Evolutionary conservation across 495 filamentous ascomycete species (phyloP).

Genomic region (Letharia lupina): DNA sequence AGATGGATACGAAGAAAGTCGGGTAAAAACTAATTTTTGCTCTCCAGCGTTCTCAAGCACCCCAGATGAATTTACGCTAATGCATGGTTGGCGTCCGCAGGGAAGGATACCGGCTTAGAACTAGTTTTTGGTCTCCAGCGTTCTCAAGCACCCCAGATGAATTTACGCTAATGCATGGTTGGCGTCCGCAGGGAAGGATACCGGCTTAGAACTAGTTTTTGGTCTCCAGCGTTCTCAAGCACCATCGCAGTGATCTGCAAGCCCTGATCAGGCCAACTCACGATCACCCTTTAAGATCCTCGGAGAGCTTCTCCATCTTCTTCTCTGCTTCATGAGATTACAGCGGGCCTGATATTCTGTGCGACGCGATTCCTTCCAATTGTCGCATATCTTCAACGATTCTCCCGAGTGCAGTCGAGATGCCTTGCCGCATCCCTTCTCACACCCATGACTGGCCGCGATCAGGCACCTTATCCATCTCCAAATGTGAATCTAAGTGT

Average conservation of each 20-base stretch:
- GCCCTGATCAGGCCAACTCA: neutral
- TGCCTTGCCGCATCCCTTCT: neutral
- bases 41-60: neutral
- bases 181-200: no score
- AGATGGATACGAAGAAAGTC: no score
- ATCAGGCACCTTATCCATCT: neutral
- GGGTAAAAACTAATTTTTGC: neutral
- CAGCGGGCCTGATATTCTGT: neutral
- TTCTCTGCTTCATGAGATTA: neutral
- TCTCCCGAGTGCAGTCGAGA: neutral
- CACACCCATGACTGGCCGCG: slow-evolving; percentile 4
- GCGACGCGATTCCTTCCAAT: neutral
- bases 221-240: no score
- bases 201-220: no score
- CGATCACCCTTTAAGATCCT: neutral
- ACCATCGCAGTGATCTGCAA: neutral
- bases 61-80: no score
- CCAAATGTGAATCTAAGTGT: slow-evolving; percentile 5
- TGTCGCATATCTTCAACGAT: no score
- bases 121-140: no score
- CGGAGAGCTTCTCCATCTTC: neutral
- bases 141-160: no score
- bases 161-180: no score
- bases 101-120: no score
- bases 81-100: no score